Evolutionary conservation across 306 rosid species (phyloP).

Genomic region (Trifolium subterraneum): DNA sequence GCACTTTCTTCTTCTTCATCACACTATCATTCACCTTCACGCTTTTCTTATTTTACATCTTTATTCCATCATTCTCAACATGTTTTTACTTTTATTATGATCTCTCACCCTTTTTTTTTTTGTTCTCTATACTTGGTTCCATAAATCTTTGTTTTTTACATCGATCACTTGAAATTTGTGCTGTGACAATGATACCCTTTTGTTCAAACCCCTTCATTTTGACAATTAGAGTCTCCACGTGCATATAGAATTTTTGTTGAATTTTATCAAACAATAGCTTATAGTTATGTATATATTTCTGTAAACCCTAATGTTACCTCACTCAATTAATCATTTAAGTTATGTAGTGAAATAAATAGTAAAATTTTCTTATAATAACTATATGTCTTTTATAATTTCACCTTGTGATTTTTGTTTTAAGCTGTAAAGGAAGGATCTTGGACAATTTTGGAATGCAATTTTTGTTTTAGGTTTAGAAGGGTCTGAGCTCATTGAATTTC

Average conservation of each 20-base stretch:
- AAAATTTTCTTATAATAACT: slow-evolving; percentile 13
- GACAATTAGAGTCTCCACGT: slow-evolving; percentile 42
- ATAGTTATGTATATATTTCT: neutral
- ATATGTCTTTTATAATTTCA: slow-evolving; percentile 16
- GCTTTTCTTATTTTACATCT: slow-evolving; percentile 17
- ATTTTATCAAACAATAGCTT: slow-evolving; percentile 14
- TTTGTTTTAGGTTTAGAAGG: slow-evolving; percentile 36
- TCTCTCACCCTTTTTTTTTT: slow-evolving; percentile 49
- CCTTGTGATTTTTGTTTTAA: slow-evolving; percentile 39
- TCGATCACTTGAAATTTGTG: slow-evolving; percentile 49
- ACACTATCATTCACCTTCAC: slow-evolving; percentile 41
- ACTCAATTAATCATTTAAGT: slow-evolving; percentile 27
- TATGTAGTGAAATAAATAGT: slow-evolving; percentile 32
- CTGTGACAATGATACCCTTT: slow-evolving; percentile 45
- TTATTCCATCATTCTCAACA: slow-evolving; percentile 46
- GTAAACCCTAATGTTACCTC: slow-evolving; percentile 19
- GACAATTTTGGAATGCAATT: slow-evolving; percentile 31
- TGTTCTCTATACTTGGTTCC: slow-evolving; percentile 37
- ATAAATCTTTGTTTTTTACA: slow-evolving; percentile 22
- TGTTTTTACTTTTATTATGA: slow-evolving; percentile 50
- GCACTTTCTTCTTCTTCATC: slow-evolving; percentile 48
- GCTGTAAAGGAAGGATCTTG: slow-evolving; percentile 43
- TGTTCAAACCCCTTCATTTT: slow-evolving; percentile 38
- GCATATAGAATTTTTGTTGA: slow-evolving; percentile 40
- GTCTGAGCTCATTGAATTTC: slow-evolving; percentile 29